Evolutionary conservation across 768 basidiomycete species (phyloP).

Genomic region (Russula sp.): DNA sequence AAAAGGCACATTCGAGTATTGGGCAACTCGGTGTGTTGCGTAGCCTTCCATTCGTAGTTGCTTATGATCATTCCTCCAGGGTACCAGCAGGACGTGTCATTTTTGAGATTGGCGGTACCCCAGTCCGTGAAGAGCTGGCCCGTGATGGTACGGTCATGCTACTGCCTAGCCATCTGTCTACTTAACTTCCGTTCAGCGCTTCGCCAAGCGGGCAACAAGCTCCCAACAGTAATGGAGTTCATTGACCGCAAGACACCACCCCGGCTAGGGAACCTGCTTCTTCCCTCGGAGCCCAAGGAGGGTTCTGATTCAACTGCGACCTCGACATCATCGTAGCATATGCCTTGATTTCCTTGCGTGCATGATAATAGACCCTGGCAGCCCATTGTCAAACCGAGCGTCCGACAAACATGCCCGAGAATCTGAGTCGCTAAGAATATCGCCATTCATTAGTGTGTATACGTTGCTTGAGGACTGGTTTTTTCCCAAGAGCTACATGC

Average conservation of each 20-base stretch:
- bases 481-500: background rate
- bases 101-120: constrained; percentile 87
- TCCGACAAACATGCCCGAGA: background rate
- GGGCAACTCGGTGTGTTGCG: constrained; percentile 77
- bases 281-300: constrained; percentile 28
- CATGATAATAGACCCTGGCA: background rate
- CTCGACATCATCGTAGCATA: constrained; percentile 8
- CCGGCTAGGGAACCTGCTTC: constrained; percentile 61
- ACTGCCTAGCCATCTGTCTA: constrained; percentile 1
- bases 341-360: background rate
- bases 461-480: background rate
- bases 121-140: constrained; percentile 88
- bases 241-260: constrained; percentile 63
- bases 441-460: background rate
- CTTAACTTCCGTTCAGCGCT: constrained; percentile 50
- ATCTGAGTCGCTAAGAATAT: background rate
- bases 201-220: constrained; percentile 78
- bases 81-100: constrained; percentile 86
- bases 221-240: constrained; percentile 87
- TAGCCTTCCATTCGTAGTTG: background rate
- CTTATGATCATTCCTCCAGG: constrained; percentile 35
- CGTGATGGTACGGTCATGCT: constrained; percentile 63
- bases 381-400: background rate
- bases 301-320: background rate
- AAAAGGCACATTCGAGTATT: constrained; percentile 95